These are phyloP conservation scores for Camelina sativa DNA, from an alignment of 345 rosid genomes.

Conservation along the genomic window DNA sequence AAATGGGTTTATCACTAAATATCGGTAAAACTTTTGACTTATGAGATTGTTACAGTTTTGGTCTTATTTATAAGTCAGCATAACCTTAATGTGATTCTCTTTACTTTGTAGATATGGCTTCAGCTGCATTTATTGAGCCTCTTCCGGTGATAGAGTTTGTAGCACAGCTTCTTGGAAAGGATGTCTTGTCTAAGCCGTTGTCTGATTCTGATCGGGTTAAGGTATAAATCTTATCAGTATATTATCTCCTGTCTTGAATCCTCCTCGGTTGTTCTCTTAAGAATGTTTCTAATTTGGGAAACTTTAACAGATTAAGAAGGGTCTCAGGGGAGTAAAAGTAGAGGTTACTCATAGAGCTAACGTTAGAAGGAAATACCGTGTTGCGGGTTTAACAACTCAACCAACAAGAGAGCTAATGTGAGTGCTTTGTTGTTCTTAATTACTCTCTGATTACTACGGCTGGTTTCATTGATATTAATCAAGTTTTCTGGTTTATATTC, in stretches of 20 bases:
- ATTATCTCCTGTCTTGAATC: not conserved
- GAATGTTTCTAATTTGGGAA: not conserved
- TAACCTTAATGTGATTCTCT: conserved; percentile 10
- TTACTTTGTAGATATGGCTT: conserved; percentile 78
- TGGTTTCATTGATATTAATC: not conserved
- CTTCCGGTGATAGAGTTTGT: conserved; percentile 96
- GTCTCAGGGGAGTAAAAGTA: conserved; percentile 95
- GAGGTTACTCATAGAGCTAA: conserved; percentile 96
- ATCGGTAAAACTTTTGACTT: conserved; percentile 57
- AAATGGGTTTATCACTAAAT: conserved; percentile 94
- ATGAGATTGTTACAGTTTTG: not conserved
- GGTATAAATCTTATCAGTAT: conserved; percentile 48
- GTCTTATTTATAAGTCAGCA: not conserved
- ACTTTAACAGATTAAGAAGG: conserved; percentile 75
- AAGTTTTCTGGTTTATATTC: conserved; percentile 16
- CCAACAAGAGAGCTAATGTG: conserved; percentile 96
- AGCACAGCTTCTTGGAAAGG: conserved; percentile 89
- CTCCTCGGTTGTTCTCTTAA: no score
- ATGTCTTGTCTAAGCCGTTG: conserved; percentile 71
- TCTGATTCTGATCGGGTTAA: conserved; percentile 95
- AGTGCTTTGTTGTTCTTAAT: conserved; percentile 23
- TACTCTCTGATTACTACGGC: not conserved
- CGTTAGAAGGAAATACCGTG: conserved; percentile 95
- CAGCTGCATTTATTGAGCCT: conserved; percentile 97
- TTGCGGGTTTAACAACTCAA: conserved; percentile 94